Base-by-base conservation (phyloP, 805 yeast species). In the Pichia cabralensis region DNA sequence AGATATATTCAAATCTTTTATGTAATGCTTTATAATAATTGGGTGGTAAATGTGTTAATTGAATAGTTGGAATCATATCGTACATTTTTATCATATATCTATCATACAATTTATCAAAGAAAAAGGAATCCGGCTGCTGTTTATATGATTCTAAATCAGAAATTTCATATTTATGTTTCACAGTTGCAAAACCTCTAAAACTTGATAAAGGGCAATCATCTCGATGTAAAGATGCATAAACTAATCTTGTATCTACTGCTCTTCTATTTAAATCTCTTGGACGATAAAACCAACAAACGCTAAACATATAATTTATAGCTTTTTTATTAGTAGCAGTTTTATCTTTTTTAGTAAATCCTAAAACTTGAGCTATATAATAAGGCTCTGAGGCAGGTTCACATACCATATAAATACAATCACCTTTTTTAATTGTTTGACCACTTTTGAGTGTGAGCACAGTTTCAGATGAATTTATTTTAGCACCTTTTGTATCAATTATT, bases 341-440 rank as follows among this genome's bases (percentile, higher is more conserved):
- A 34, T 61, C 65, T 44, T 62, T 67, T 33, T 55, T 55, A 3
- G 64, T 65, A 45, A 86, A 84, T 12, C 88, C 92, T 65, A 83
- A 71, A 26, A 89, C 67, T 27, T 89, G 65, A 1, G 94, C 97
- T 28, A 92, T 71, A 48, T 85, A 83, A 61, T 81, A 92, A 0
- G 97, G 96, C 48, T 85, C 96, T 2, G 95, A 92, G 0, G 95
- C 85, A 1, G 95, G 95, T 54, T 85, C 96, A 42, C 92, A 75
- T 10, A 88, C 68, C 76, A 88, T 75, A 52, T 81, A 86, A 8
- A 86, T 78, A 39, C 66, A 74, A 38, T 86, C 94, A 34, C 73
- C 74, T 41, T 71, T 72, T 5, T 41, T 40, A n/a, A 72, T 39
- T 30, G 49, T 53, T 35, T 57, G 51, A 4, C 58, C 52, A 31